Evolutionary conservation across 1,139 yeast genomes (phyloP), one percentile per base, ranked within the genome.

Genomic region (Saccharomyces hybrid): DNA sequence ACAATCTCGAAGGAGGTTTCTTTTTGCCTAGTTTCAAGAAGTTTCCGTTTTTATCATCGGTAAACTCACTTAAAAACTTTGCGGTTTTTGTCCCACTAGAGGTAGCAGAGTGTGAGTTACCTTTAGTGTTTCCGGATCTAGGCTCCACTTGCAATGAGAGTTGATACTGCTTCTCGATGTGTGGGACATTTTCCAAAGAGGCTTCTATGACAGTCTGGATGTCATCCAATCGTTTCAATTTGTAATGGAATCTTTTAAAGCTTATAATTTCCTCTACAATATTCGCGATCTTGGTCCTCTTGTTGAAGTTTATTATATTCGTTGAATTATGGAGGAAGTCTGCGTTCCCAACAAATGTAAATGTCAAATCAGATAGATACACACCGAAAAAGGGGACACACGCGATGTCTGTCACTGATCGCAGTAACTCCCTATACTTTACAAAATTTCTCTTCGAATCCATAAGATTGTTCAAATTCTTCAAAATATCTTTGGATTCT

Each of bases 361-460:
- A 91, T 11, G 96, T 88, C 67, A 91, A 77, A 71, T 91, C 98
- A 52, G 96, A 86, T 55, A 91, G 73, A 67, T 82, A 88, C 28
- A 91, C 93, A 16, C 98, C 98, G 64, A 91, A 83, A 67, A 90
- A 91, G 29, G 98, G 98, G 50, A 91, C 83, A 66, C 95, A 88
- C 2, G 97, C 90, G 54, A 81, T 85, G 16, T 89, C 88, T n/a
- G 74, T 72, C 51, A 88, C 81, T 55, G 84, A 80, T 61, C 83
- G 81, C 62, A 91, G 75, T 60, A 87, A 80, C 62, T 88, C 95
- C 64, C 98, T 80, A 70, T 91, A 91, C 64, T 87, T 95, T 62
- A 81, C 83, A 70, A 90, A 91, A 68, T 91, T 91, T 62, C 95
- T 81, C 12, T 88, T 82, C 19, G 95, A 85, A 64, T 88, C 89